phyloP scores from a whole-genome alignment of 2,329 filamentous ascomycete species.

The Ramularia endophylla region DNA sequence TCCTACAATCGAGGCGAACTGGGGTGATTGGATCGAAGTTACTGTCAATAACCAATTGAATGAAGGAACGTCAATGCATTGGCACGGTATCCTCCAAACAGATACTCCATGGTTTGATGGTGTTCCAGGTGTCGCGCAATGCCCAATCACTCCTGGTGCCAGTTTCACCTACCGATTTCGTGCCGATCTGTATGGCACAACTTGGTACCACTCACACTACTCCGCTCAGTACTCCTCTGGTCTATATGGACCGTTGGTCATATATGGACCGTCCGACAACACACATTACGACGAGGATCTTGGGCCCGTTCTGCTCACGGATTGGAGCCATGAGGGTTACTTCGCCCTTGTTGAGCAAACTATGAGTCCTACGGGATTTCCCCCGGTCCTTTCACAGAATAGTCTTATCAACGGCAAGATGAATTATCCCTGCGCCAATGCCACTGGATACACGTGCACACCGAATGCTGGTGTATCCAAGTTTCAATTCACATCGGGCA shows the following conservation, averaged over 20 bases:
- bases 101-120: conserved; percentile 51
- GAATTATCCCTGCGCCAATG: conserved; percentile 28
- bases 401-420: conserved; percentile 22
- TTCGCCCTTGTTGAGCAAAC: conserved; percentile 26
- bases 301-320: conserved; percentile 38
- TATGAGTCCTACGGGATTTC: conserved; percentile 26
- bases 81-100: conserved; percentile 46
- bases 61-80: conserved; percentile 32
- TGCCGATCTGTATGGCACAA: no score
- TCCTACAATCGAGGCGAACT: conserved; percentile 28
- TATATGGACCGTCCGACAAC: conserved; percentile 39
- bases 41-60: conserved; percentile 28
- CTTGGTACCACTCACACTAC: conserved; percentile 40
- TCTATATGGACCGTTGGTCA: conserved; percentile 38
- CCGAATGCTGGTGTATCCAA: conserved; percentile 30
- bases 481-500: conserved; percentile 36
- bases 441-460: conserved; percentile 23
- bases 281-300: conserved; percentile 40
- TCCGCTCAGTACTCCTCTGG: conserved; percentile 38
- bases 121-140: conserved; percentile 42
- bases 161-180: no score
- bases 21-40: conserved; percentile 32
- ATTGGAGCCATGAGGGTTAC: conserved; percentile 38
- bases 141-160: conserved; percentile 39
- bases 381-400: no score